phyloP scores from a whole-genome alignment of 345 rosid genomes.

The Syzygium grande region DNA sequence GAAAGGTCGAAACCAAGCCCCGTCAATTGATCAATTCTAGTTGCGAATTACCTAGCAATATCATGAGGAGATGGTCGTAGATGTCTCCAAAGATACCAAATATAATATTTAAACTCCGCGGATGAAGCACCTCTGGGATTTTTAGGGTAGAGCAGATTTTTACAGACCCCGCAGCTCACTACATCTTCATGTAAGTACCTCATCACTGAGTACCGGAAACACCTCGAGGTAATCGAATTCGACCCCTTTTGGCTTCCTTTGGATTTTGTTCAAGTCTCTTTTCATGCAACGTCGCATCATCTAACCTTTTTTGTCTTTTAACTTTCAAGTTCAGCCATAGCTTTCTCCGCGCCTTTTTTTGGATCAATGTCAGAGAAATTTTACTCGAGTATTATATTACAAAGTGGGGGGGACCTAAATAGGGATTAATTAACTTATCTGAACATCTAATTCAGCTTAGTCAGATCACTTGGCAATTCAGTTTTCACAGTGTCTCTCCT shows the following conservation, averaged over 20 bases:
- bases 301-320: neutral
- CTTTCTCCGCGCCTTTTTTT: neutral
- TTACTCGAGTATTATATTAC: neutral
- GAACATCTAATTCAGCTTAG: neutral
- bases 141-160: too few relatives aligned
- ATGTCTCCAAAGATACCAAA: neutral
- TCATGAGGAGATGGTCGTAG: too few relatives aligned
- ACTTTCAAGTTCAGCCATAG: neutral
- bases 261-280: neutral
- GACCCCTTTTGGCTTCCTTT: neutral
- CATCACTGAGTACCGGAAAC: constrained; percentile 72
- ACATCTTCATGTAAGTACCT: constrained; percentile 14
- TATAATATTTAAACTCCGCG: accelerated
- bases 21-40: accelerated
- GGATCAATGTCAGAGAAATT: neutral
- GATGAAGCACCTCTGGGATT: accelerated
- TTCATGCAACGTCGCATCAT: neutral
- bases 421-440: neutral
- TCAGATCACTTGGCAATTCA: too few relatives aligned
- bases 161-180: neutral
- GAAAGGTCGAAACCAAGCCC: neutral
- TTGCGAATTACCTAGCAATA: neutral
- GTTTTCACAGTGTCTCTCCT: neutral
- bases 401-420: neutral
- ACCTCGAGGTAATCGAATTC: constrained; percentile 32